Evolutionary conservation across 1,284 basidiomycete genomes (phyloP).

Genomic region (Tremellales sp.): DNA sequence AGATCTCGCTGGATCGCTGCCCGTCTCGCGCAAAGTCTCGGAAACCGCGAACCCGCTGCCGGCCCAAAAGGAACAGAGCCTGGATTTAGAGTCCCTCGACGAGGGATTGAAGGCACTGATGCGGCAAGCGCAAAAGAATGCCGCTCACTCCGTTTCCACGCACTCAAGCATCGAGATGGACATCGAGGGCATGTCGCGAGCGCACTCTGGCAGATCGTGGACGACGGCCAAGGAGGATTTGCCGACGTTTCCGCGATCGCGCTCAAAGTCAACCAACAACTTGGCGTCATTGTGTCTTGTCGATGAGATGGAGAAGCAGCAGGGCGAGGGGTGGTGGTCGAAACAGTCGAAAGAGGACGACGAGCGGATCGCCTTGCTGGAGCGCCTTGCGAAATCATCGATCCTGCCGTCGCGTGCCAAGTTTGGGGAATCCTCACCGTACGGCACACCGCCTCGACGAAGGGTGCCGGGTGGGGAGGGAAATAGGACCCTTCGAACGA

Average conservation of each 20-base stretch:
- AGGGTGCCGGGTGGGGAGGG: too few relatives aligned
- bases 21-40: too few relatives aligned
- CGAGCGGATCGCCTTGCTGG: slow-evolving; percentile 3
- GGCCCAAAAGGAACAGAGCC: too few relatives aligned
- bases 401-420: slow-evolving; percentile 7
- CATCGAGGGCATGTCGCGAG: neutral
- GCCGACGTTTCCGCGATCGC: slow-evolving; percentile 4
- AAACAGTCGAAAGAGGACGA: neutral
- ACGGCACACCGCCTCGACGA: neutral
- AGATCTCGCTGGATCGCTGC: too few relatives aligned
- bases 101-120: too few relatives aligned
- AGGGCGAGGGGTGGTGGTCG: slow-evolving; percentile 29
- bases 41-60: too few relatives aligned
- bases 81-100: neutral
- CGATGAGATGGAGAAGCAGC: slow-evolving; percentile 18
- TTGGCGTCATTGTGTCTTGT: slow-evolving; percentile 15
- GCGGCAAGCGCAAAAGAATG: too few relatives aligned
- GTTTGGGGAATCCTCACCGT: slow-evolving; percentile 8
- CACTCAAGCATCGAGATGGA: neutral
- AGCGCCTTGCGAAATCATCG: slow-evolving; percentile 9
- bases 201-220: slow-evolving; percentile 5
- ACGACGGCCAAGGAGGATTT: slow-evolving; percentile 4
- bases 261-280: slow-evolving; percentile 15
- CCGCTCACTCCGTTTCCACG: too few relatives aligned
- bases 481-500: neutral